Evolutionary conservation across 495 filamentous ascomycete species (phyloP), one percentile per base, ranked within the genome.

Genomic region (Aspergillus cristatus): DNA sequence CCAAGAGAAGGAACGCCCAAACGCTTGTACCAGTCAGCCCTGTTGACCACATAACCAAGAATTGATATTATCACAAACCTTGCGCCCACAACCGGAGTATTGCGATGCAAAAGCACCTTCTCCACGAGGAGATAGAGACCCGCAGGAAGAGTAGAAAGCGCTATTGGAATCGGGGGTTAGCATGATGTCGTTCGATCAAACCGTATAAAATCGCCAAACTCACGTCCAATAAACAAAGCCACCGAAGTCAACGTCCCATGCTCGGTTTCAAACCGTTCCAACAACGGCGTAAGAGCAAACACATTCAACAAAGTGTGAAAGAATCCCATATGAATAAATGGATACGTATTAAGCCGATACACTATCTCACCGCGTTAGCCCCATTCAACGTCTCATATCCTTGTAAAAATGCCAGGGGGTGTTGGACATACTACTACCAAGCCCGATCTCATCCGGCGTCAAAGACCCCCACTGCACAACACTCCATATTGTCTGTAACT

Each of bases 181-280:
- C 36, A 26, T 32, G 26, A 13, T 35, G 18, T 12, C 8, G n/a
- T 28, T 16, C 24, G 29, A n/a, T 32, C 28, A 6, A 34, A 28
- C 16, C 6, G 10, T n/a, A 22, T 37, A 39, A 43, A n/a, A n/a
- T n/a, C n/a, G n/a, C 33, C 0, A 35, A 24, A 78, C 88, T 68
- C 70, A 94, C 87, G 86, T 34, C 91, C 93, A 45, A 87, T 70
- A 57, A 97, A 93, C 48, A 97, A 68, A 25, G 83, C 74, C 33
- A 90, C 49, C 14, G 86, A 77, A 17, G 82, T 81, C 47, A 96
- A 65, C n/a, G 89, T 95, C 17, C 91, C 91, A 63, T 91, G 72
- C 53, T 94, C 90, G n/a, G 77, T 68, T 62, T 98, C 91, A 55
- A 97, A 98, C 32, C 88, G 73, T 58, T 95, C 89, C 45, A 97